Evolutionary conservation across 306 rosid species (phyloP), one percentile per base, ranked within the genome.

Genomic region (Canavalia ensiformis): DNA sequence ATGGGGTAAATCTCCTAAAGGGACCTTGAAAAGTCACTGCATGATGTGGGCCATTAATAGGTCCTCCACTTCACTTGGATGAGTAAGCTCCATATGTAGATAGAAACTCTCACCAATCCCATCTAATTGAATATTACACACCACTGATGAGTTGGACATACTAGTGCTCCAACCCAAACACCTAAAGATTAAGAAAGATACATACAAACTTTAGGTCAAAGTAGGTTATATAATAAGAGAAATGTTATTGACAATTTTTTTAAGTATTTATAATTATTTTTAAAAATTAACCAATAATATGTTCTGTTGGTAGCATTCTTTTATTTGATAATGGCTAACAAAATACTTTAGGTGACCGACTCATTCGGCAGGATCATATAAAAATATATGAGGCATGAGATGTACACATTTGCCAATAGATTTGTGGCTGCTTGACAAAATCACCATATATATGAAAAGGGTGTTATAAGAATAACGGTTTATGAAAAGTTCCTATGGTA

Each of bases 51-150:
- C 31, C 30, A 50, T 39, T 39, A 47, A 18, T 49, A 49, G 75
- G 59, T 69, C 59, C 42, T 69, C 58, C 41, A 37, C 52, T 11
- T 9, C 70, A 6, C 70, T 60, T 44, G 18, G 68, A 75, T 55
- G 28, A 18, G 25, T 18, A 18, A 18, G 25, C 25, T 18, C 25
- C 25, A 18, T 18, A 18, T 18, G 25, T 18, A 18, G 25, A 18
- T 13, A 6, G 1, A 6, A 12, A 25, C 60, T 37, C 41, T 37
- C 41, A 37, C 41, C 41, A 37, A 37, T 37, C 41, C 41, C 41
- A 2, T 37, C 2, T 4, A 37, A 6, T 25, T 30, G 8, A 33
- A 62, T 4, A 5, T 18, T 37, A 4, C 0, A 35, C 66, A 30
- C 1, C 33, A 55, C 34, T 55, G 2, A 30, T 59, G 41, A 4